Base-by-base conservation (phyloP, 2,329 filamentous ascomycete species). In the Botrytis galanthina region DNA sequence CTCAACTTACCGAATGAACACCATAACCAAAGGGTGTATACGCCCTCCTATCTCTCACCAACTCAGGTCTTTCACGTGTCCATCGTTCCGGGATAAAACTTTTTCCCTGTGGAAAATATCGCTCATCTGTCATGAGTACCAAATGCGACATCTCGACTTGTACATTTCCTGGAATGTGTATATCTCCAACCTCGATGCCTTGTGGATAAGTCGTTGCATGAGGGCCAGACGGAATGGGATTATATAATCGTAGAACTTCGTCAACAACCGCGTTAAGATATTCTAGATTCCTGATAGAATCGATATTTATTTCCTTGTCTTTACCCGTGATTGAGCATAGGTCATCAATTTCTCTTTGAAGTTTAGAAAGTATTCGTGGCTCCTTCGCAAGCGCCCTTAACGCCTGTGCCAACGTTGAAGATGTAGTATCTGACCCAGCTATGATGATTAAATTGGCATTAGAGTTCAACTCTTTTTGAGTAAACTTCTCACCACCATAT, bases 11-110 rank as follows among this genome's bases (percentile, higher is more conserved):
- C 7, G 68, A 72, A 60, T 77, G 74, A 37, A 74, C 75, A 20
- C 76, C 75, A 71, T 74, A 75, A 3, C 75, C 76, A 39, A 77
- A 77, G 1, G 74, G 76, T 59, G 74, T 72, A 69, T 67, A 77
- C 5, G 76, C 76, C 57, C 73, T 71, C 22, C 72, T 67, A 37
- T 77, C 75, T 37, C 54, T 69, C 39, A 76, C 60, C 6, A 74
- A 60, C 16, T 73, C 75, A 2, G 42, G 35, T 60, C 66, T 74
- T 64, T 73, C 75, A 22, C 59, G 71, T 7, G 60, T 66, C 75
- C 75, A 77, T 46, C 76, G 44, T 42, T 77, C 74, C 3, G 76
- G 75, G 16, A 76, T 75, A 48, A 72, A 76, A 39, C 75, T 72
- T 9, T 64, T 46, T 3, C 70, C 70, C 22, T 69, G 70, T 4